Conservation (phyloP, 768 basidiomycete genomes). For the Russula dissimulans region DNA sequence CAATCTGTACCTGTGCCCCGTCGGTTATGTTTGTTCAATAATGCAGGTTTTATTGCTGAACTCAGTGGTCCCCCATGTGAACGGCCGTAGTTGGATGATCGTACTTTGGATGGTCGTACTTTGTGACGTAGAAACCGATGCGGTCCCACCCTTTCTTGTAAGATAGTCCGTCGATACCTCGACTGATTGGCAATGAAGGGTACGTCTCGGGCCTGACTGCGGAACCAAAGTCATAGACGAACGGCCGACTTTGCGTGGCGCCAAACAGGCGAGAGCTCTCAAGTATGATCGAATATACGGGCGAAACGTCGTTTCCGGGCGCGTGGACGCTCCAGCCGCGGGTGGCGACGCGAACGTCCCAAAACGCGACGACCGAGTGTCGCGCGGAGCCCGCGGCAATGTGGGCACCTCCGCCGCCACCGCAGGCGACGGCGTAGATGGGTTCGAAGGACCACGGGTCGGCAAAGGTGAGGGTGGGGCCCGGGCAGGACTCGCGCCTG, state of each 20-base stretch:
- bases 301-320: constrained; percentile 70
- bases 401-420: constrained; percentile 57
- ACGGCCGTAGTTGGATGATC: constrained; percentile 23
- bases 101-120: constrained; percentile 39
- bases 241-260: constrained; percentile 65
- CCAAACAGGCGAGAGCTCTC: constrained; percentile 78
- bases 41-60: constrained; percentile 1
- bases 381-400: constrained; percentile 71
- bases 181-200: constrained; percentile 24
- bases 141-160: constrained; percentile 29
- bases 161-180: constrained; percentile 28
- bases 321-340: constrained; percentile 72
- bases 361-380: constrained; percentile 71
- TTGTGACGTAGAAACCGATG: constrained; percentile 44
- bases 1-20: constrained; percentile 8
- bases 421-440: constrained; percentile 66
- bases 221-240: constrained; percentile 74
- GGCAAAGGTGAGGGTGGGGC: constrained; percentile 48
- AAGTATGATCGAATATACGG: constrained; percentile 63
- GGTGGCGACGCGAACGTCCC: constrained; percentile 61
- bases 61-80: constrained; percentile 4
- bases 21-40: constrained; percentile 6
- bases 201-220: constrained; percentile 50
- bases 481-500: constrained; percentile 44
- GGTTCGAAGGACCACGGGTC: constrained; percentile 68